Conservation (phyloP, 208 protist species). For the Vickermania spadyakhi region DNA sequence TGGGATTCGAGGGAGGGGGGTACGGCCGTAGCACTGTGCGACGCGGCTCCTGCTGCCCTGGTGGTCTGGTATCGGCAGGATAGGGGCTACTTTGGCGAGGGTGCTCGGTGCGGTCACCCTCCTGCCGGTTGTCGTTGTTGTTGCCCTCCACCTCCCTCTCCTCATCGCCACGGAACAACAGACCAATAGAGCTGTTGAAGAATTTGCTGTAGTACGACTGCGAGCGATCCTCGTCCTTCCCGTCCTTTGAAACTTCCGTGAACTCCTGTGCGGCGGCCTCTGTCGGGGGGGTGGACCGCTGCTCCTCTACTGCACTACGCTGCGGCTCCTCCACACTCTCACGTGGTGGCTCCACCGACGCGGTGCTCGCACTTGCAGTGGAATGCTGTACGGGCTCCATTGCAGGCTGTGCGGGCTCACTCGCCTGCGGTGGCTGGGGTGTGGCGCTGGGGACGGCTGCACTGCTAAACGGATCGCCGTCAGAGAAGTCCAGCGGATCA, state of each 20-base stretch:
- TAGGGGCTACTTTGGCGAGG: not conserved
- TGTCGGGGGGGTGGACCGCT: no score
- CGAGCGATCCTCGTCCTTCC: not conserved
- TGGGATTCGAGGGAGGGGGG: not conserved
- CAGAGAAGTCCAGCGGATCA: constrained; percentile 3
- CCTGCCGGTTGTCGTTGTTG: not conserved
- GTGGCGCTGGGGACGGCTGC: not conserved
- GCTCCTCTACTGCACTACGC: no score
- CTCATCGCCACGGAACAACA: constrained; percentile 20
- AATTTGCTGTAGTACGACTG: constrained; percentile 64
- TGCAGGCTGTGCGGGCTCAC: no score
- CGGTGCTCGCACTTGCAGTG: not conserved
- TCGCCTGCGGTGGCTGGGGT: not conserved
- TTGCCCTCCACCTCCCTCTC: constrained; percentile 2
- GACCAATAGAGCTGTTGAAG: constrained; percentile 45
- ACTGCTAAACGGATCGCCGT: constrained; percentile 2
- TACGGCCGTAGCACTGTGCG: constrained; percentile 12
- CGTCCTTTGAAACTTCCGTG: not conserved
- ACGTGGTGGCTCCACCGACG: no score
- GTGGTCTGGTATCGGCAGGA: not conserved
- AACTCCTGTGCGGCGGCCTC: no score
- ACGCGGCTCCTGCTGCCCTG: not conserved
- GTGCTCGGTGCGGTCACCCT: not conserved
- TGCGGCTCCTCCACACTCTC: no score
- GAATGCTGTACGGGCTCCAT: no score